Evolutionary conservation across 257 asterid genomes (phyloP), one percentile per base, ranked within the genome.

Genomic region (Lycium barbarum): DNA sequence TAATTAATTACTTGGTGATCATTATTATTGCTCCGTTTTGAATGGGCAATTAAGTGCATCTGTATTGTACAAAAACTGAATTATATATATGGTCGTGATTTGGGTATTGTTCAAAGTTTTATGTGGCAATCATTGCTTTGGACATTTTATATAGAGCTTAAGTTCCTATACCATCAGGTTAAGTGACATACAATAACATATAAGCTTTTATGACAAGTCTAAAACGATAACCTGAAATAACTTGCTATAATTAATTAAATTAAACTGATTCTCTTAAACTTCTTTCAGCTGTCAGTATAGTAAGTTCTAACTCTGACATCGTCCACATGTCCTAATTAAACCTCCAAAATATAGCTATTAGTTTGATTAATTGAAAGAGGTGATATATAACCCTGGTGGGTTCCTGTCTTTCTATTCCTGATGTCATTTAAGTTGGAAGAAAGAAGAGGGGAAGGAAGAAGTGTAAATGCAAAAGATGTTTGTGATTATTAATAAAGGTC

Each of bases 1-100:
- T 59, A 18, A 59, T 7, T 65, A 9, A 62, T 22, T 9, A 33
- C 61, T 49, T n/a, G 40, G 20, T 6, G 0, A 74, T 47, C 36
- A 47, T 45, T 73, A 20, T 47, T 20, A 7, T 49, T 74, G 61
- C 81, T 74, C 81, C 61, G 12, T 74, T 45, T 73, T 45, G 80
- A 73, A n/a, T 20, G 80, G 59, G 59, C 40, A 49, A 47, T 73
- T 73, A 47, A 73, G 38, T 45, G 59, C n/a, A n/a, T 45, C 40
- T 20, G 43, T 74, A 49, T 47, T 74, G 61, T 74, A 74, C 13
- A 74, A 73, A 72, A 73, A 20, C 59, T 73, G 2, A 20, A 73
- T 20, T 5, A 9, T 43, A 17, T 36, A n/a, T 59, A 51, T 43
- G 68, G 68, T 62, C 15, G 61, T 12, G 20, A 74, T 7, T 74